Evolutionary conservation across 768 basidiomycete genomes (phyloP).

Genomic region (Tulasnella sp.): DNA sequence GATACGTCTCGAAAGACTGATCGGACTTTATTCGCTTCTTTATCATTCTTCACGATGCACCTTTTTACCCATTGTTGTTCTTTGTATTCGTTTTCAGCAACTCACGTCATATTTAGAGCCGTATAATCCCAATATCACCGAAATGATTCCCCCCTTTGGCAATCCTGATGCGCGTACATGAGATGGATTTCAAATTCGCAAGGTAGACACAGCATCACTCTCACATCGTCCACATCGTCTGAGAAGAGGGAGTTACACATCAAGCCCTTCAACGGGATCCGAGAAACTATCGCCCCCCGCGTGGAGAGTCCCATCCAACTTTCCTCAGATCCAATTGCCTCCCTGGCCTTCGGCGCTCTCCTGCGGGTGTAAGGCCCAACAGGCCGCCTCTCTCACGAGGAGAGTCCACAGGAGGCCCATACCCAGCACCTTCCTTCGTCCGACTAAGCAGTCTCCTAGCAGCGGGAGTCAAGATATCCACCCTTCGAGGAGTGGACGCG

Average conservation of each 20-base stretch:
- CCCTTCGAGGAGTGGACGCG: constrained; percentile 63
- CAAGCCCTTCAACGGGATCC: background rate
- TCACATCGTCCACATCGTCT: background rate
- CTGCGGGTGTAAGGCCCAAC: background rate
- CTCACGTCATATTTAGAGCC: background rate
- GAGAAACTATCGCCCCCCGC: background rate
- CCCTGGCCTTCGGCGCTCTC: constrained; percentile 13
- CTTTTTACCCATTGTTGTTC: background rate
- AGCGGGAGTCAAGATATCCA: constrained; percentile 82
- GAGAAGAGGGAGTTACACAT: background rate
- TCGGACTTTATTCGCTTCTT: constrained; percentile 11
- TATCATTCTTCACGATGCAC: background rate
- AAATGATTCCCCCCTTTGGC: background rate
- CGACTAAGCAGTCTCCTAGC: constrained; percentile 70
- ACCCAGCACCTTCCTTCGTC: constrained; percentile 36
- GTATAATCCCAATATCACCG: background rate
- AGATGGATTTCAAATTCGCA: background rate
- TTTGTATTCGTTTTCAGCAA: background rate
- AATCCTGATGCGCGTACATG: background rate
- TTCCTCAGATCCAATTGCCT: constrained; percentile 29
- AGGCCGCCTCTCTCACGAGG: background rate
- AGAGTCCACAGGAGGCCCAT: constrained; percentile 1
- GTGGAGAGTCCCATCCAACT: constrained; percentile 29
- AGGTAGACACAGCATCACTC: background rate
- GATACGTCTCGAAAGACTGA: constrained; percentile 20